phyloP scores from a whole-genome alignment of 2,329 filamentous ascomycete genomes.

The Calycina marina region DNA sequence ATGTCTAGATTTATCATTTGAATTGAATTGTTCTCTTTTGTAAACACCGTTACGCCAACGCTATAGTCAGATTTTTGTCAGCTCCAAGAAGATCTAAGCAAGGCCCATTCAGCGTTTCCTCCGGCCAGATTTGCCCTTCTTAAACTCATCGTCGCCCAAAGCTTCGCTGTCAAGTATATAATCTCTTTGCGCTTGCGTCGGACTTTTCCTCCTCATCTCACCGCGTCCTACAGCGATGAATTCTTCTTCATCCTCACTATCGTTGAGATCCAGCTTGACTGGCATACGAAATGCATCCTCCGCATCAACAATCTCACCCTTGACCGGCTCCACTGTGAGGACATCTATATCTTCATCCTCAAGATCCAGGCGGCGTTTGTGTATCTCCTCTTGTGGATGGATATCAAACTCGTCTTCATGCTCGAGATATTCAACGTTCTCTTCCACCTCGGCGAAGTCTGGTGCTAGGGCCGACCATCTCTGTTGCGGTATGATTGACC shows the following conservation, averaged over 20 bases:
- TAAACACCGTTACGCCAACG: no score
- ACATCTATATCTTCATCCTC: slow-evolving; percentile 94
- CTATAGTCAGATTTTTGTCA: neutral
- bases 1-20: no score
- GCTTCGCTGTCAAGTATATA: slow-evolving; percentile 43
- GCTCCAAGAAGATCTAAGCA: neutral
- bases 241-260: slow-evolving; percentile 93
- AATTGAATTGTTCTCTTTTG: no score
- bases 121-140: slow-evolving; percentile 12
- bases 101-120: slow-evolving; percentile 11
- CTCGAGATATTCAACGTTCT: slow-evolving; percentile 95
- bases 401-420: slow-evolving; percentile 97
- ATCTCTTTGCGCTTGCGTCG: slow-evolving; percentile 53
- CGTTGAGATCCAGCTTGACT: slow-evolving; percentile 79
- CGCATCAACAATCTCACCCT: slow-evolving; percentile 41
- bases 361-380: slow-evolving; percentile 74
- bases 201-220: slow-evolving; percentile 76
- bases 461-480: slow-evolving; percentile 95
- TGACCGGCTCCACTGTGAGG: slow-evolving; percentile 56
- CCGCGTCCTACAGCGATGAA: slow-evolving; percentile 54
- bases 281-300: slow-evolving; percentile 71
- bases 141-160: slow-evolving; percentile 26
- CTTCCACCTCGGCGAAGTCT: slow-evolving; percentile 93
- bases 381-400: slow-evolving; percentile 85
- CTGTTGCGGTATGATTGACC: slow-evolving; percentile 89